Conservation (phyloP, 2,329 filamentous ascomycete species). For the Colletotrichum acutatum region DNA sequence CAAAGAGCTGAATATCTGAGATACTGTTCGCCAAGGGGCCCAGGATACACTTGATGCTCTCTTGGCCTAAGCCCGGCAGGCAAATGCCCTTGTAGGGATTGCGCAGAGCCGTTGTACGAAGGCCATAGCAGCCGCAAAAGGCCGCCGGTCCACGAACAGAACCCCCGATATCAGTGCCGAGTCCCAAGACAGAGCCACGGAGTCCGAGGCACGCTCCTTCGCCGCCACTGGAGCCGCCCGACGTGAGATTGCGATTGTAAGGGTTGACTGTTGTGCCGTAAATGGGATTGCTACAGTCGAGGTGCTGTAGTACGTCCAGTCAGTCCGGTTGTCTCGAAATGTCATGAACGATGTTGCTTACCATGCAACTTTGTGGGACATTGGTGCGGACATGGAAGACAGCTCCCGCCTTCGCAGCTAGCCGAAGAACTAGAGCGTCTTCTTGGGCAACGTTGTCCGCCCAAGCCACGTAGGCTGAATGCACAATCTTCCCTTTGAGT, state of each 20-base stretch:
- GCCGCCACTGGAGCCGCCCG: conserved; percentile 55
- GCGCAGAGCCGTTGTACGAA: conserved; percentile 50
- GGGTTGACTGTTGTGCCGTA: conserved; percentile 53
- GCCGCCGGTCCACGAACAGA: conserved; percentile 56
- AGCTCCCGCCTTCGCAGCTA: conserved; percentile 48
- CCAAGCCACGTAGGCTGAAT: conserved; percentile 48
- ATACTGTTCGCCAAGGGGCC: conserved; percentile 40
- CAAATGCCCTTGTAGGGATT: conserved; percentile 44
- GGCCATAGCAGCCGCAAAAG: conserved; percentile 55
- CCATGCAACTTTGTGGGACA: conserved; percentile 52
- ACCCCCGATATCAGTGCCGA: conserved; percentile 60
- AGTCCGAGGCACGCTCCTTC: conserved; percentile 55
- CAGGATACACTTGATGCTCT: conserved; percentile 46
- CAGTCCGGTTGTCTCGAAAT: conserved; percentile 21
- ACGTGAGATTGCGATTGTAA: conserved; percentile 49
- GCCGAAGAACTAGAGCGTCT: conserved; percentile 45
- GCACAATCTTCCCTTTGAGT: conserved; percentile 36
- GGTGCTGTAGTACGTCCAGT: conserved; percentile 34
- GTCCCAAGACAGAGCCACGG: conserved; percentile 51
- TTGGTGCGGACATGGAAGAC: conserved; percentile 56
- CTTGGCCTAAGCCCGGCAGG: conserved; percentile 45
- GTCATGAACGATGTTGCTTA: background rate
- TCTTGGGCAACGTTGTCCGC: conserved; percentile 47
- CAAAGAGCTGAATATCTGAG: conserved; percentile 50
- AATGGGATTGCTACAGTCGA: conserved; percentile 50